Percentiles rank a stretch among this genome's conserved stretches.
Conservation (phyloP, 352 stramenopile species). For the Phytophthora fragariae region DNA sequence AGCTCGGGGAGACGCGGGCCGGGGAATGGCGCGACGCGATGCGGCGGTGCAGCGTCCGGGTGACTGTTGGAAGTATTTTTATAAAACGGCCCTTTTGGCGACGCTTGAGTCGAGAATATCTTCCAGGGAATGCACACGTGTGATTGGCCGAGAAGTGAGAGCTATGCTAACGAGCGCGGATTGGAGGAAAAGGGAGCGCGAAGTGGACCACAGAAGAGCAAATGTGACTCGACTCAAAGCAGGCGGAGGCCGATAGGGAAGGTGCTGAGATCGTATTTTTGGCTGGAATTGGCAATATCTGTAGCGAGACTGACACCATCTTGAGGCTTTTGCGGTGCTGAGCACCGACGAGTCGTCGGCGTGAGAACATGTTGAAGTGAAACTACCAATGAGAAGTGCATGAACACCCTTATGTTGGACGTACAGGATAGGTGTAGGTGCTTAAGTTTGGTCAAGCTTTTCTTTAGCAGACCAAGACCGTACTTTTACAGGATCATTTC, state of each 20-base stretch:
- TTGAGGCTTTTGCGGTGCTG: no score
- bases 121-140: constrained; percentile 17
- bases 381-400: not conserved
- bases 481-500: constrained; percentile 14
- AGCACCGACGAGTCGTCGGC: no score
- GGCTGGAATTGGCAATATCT: no score
- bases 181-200: not conserved
- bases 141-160: constrained; percentile 18
- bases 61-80: constrained; percentile 22
- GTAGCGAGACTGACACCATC: no score
- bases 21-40: constrained; percentile 10
- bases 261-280: no score
- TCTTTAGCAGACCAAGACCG: not conserved
- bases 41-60: not conserved
- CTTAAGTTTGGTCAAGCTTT: no score
- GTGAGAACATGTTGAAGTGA: no score
- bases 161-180: not conserved
- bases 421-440: no score
- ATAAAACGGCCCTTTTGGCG: constrained; percentile 14
- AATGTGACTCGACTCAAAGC: no score
- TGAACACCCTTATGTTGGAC: no score
- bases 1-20: constrained; percentile 2
- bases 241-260: no score
- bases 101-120: constrained; percentile 33
- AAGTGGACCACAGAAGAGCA: no score